Base-by-base conservation (phyloP, 1,139 yeast species). In the Taiozyma sp. region DNA sequence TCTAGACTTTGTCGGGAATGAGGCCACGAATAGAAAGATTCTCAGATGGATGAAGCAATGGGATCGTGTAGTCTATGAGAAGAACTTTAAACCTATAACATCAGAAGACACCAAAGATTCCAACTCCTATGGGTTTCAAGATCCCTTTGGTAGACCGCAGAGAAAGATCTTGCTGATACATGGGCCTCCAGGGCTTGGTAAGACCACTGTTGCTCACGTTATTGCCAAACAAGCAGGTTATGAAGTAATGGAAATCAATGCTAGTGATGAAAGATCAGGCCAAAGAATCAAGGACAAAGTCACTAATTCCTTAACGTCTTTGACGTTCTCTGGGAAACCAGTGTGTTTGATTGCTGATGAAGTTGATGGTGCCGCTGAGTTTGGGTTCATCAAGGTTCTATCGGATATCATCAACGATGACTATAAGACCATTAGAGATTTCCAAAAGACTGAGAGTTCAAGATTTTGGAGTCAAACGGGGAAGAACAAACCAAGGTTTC, bases 111-210 rank as follows among this genome's bases (percentile, higher is more conserved):
- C 36, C 13, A 14, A 46, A 4, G 29, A 48, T 4, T 23, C 49
- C 4, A 22, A 43, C 24, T 53, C 53, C 2, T 52, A 48, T 14
- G 41, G 41, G 23, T 57, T 50, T 9, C 51, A 56, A 0, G 96
- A 90, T 65, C 75, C 80, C 0, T 72, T 78, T 45, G 82, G 84
- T 8, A 74, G 98, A 47, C 98, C 98, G 0, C 71, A 68, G n/a
- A 76, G 76, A 50, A 86, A 82, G 58, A 75, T 93, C 1, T 65
- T 93, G 41, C 70, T 93, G 47, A 78, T 93, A 4, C 90, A 87
- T 65, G 99, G 99, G 0, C 96, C 97, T 0, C 92, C 97, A 1
- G 99, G 99, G 1, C 78, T 88, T n/a, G 99, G 99, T 8, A 93
- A 93, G 66, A 93, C 99, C 0, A 82, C 96, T 0, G 84, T 91